Base-by-base conservation (phyloP, 2,329 filamentous ascomycete genomes). In the Dactylellina drechsleri region DNA sequence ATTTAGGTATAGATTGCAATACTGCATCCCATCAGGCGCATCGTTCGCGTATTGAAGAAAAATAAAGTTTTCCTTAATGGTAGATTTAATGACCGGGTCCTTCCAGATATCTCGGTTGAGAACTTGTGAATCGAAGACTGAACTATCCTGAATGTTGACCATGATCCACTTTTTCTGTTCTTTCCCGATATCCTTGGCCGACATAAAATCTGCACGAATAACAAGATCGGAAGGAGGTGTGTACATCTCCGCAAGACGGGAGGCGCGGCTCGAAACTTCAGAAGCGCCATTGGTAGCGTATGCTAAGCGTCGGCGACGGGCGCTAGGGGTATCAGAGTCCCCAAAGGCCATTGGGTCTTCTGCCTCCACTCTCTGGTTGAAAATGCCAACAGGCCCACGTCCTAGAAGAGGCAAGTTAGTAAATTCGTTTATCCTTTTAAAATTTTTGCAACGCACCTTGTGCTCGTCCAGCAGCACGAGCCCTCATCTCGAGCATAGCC, bases 71-170 rank as follows among this genome's bases (percentile, higher is more conserved):
- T 97, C 94, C 79, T 87, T 87, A 31, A 99, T 86, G 0, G 96
- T 88, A n/a, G 91, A 88, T 79, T 87, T 88, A 68, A 99, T 88
- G 1, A 89, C 86, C 16, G 87, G 82, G 78, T 97, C 91, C 83
- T 97, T 97, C 95, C 95, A 99, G 64, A 98, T 89, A 81, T 99
- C 95, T 52, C 95, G 88, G 81, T 99, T 99, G 16, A 99, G 85
- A 1, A 92, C 87, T 81, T 99, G 95, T 82, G 95, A 99, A 82
- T 95, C 91, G 82, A 99, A 99, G 79, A 97, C 90, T 41, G 91
- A 91, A 77, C 92, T 88, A 81, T 99, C 93, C 82, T 99, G 95
- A 15, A 99, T 89, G 81, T 99, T 98, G 76, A 97, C 92, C 78
- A 99, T 83, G 56, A 99, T 87, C 95, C 95, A 99, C 82, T 96